Base-by-base conservation (phyloP, 352 stramenopile species). In the Phytophthora sp. region DNA sequence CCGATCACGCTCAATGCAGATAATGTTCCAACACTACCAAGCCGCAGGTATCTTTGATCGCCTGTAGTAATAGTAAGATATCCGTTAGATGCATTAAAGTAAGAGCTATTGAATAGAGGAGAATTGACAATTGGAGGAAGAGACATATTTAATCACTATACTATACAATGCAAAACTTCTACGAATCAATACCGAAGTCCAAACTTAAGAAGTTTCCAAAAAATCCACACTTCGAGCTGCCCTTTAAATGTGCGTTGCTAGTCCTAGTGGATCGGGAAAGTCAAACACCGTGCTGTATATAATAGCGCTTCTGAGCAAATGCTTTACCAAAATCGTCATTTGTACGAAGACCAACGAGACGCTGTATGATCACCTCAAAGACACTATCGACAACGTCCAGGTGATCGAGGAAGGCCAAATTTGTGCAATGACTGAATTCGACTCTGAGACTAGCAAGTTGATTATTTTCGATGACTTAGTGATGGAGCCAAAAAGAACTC, bases 301-400 rank as follows among this genome's bases (percentile, higher is more conserved):
- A 32, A 66, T 66, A 3, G 41, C 31, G 1, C 26, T 66, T 12
- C 23, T 66, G 11, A 66, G 31, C 34, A 66, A 66, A 41, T 54
- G 31, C 21, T 66, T 66, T 37, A 66, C 57, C n/a, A 54, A 21
- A 55, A 39, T 66, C 3, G 17, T 54, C 4, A 60, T 66, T n/a
- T 48, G 17, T 11, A 66, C 57, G 10, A 66, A 66, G 13, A 37
- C 27, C 5, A 66, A 54, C 27, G 57, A 66, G 15, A 34, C 31
- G 17, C 13, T 60, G 12, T 66, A 66, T 21, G 57, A 66, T 41
- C 57, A 60, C 44, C 49, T 66, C 0, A 66, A 66, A 54, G 37
- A 58, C 0, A 54, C 41, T 20, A 55, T 66, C 21, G 31, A 46
- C 18, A 44, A 44, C 24, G 55, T 64, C 4, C 35, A 64, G 15